Base-by-base conservation (phyloP, 1,139 yeast species). In the Candida sanyaensis region DNA sequence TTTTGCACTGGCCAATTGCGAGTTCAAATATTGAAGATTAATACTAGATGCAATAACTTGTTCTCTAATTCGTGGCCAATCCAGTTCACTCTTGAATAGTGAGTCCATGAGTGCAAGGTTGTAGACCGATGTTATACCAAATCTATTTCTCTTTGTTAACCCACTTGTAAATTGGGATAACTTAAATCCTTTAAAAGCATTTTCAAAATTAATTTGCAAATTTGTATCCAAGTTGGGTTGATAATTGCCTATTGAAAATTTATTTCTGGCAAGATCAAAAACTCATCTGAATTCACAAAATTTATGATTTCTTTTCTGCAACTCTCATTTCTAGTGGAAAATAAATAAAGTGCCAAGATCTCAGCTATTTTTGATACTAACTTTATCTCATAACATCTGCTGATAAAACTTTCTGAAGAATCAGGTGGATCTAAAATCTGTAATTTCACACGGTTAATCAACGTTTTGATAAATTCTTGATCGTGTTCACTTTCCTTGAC, bases 271-370 rank as follows among this genome's bases (percentile, higher is more conserved):
- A 40, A 59, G 42, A 23, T 65, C 57, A 52, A 70, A 59, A 80
- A 71, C 34, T 64, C 53, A 2, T 62, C 59, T 1, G 77, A 68
- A 33, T 71, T 66, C 34, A 86, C 60, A 21, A 81, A 64, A 3
- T 69, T 61, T 26, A 74, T 64, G 9, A 88, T 76, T 33, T 77
- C 70, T 17, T 68, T 62, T 46, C 68, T 59, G 67, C 73, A 60
- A 47, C 61, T 58, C 9, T 65, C 64, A 48, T 77, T 77, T 34
- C 76, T 71, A 1, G 85, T 75, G 1, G 89, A 84, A 65, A 83
- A 88, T 32, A 88, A 67, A 48, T 86, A 80, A 36, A 89, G 71
- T 0, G 97, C 90, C 50, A 90, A 73, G 8, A 90, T 83, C 56
- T 88, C 93, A 4, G 88, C 80, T 13, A 88, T 80, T 56, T 85